These are phyloP conservation scores for Exserohilum rostratum DNA, from an alignment of 2,329 filamentous ascomycete genomes.

Conservation along the genomic window DNA sequence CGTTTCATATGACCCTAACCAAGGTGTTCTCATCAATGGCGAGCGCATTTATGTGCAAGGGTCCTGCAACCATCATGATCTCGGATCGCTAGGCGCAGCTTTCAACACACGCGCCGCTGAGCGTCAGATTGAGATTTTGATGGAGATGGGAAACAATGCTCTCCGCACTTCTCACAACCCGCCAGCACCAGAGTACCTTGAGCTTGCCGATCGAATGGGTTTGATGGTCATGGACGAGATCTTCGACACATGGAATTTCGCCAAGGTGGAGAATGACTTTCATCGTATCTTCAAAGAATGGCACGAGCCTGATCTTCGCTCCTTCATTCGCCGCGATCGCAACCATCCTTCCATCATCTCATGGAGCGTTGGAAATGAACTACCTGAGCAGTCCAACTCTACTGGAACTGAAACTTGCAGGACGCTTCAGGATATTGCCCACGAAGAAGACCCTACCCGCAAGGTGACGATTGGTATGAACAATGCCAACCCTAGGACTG, in stretches of 20 bases:
- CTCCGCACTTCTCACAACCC: constrained; percentile 62
- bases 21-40: constrained; percentile 57
- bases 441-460: constrained; percentile 57
- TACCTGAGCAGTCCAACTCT: constrained; percentile 54
- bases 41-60: constrained; percentile 55
- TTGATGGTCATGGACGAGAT: constrained; percentile 61
- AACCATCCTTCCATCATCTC: constrained; percentile 61
- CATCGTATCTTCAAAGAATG: constrained; percentile 60
- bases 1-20: constrained; percentile 49
- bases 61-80: constrained; percentile 58
- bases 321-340: constrained; percentile 60
- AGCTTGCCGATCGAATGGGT: constrained; percentile 58
- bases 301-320: constrained; percentile 60
- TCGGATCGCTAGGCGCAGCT: constrained; percentile 58
- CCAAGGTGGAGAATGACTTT: constrained; percentile 58
- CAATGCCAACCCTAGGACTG: constrained; percentile 48
- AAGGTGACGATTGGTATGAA: constrained; percentile 57
- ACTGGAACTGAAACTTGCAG: constrained; percentile 43
- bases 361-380: constrained; percentile 63
- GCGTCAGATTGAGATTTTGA: constrained; percentile 58
- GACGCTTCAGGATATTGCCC: constrained; percentile 52
- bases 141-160: constrained; percentile 60
- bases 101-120: constrained; percentile 58
- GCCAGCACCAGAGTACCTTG: constrained; percentile 58
- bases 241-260: constrained; percentile 59